Evolutionary conservation across 78 protist species (phyloP), one percentile per base, ranked within the genome.

Genomic region (Trichosphaerium sp.): DNA sequence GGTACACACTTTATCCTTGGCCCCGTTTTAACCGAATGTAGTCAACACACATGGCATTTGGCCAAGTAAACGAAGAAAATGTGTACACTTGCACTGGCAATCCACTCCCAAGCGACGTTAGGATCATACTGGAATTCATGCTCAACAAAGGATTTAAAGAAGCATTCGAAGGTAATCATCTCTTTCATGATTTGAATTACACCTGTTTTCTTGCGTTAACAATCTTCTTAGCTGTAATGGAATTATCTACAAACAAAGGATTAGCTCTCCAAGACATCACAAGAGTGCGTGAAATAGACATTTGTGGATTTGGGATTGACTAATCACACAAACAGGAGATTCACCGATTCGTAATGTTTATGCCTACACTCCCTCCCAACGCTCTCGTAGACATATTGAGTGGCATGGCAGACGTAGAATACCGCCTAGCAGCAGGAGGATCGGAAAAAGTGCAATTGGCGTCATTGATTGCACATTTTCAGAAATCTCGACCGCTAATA

Each of bases 1-100:
- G 58, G 72, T 71, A 56, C 61, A 34, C 32, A 25, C 55, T 61
- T 11, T 18, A 61, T 40, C 55, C 11, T 18, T 8, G 23, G 23
- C 57, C n/a, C n/a, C n/a, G n/a, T n/a, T n/a, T n/a, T n/a, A n/a
- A n/a, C n/a, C n/a, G n/a, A n/a, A n/a, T n/a, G 56, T 7, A 65
- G 69, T 65, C 69, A 11, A 49, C 69, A 7, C 31, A 12, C 12
- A 12, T 65, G 69, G 69, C 57, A 10, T 65, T 48, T 38, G 43
- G 8, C 25, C 21, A 0, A 74, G 67, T 89, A 15, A 39, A 12
- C 1, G 59, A 29, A 21, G 84, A 80, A 8, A 37, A 8, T 4
- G 92, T 92, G 29, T 88, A 92, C 35, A 57, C 18, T 34, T 73
- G 80, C 54, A 73, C 93, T 3, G 96, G 96, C 6, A 8, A 65